Evolutionary conservation across 2,329 filamentous ascomycete genomes (phyloP).

Genomic region (Fusarium metavorans): DNA sequence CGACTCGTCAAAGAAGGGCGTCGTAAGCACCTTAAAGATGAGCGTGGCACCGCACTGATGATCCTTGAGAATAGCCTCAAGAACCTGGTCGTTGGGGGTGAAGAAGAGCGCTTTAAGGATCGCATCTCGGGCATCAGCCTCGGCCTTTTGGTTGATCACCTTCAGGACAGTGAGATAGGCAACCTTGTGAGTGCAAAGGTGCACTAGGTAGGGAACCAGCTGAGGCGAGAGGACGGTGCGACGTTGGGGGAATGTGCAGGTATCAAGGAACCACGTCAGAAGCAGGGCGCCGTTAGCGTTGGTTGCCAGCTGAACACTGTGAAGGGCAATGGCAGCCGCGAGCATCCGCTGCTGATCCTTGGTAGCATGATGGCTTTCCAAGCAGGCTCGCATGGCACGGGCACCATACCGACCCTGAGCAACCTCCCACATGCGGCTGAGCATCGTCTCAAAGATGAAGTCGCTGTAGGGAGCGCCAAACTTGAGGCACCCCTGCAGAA

Average conservation of each 20-base stretch:
- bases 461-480: conserved; percentile 91
- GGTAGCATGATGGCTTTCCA: conserved; percentile 94
- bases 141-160: conserved; percentile 97
- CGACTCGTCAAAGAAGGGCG: conserved; percentile 94
- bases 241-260: conserved; percentile 93
- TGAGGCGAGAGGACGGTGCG: conserved; percentile 92
- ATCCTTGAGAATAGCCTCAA: conserved; percentile 92
- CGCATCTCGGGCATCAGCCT: conserved; percentile 89
- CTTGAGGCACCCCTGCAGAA: conserved; percentile 94
- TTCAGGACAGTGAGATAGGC: conserved; percentile 97
- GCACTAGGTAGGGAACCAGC: conserved; percentile 91
- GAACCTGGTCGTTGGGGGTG: conserved; percentile 83
- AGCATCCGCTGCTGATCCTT: conserved; percentile 97
- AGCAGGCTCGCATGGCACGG: conserved; percentile 93
- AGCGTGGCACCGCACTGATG: conserved; percentile 92
- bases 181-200: conserved; percentile 98
- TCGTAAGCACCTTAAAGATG: conserved; percentile 98
- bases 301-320: conserved; percentile 95
- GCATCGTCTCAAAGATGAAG: conserved; percentile 98
- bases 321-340: conserved; percentile 92
- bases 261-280: conserved; percentile 97
- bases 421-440: conserved; percentile 93
- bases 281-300: conserved; percentile 95
- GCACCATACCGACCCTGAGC: conserved; percentile 94
- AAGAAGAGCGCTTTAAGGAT: conserved; percentile 95